phyloP scores from a whole-genome alignment of 148 eudicot genomes.

The Rhododendron griersonianum region DNA sequence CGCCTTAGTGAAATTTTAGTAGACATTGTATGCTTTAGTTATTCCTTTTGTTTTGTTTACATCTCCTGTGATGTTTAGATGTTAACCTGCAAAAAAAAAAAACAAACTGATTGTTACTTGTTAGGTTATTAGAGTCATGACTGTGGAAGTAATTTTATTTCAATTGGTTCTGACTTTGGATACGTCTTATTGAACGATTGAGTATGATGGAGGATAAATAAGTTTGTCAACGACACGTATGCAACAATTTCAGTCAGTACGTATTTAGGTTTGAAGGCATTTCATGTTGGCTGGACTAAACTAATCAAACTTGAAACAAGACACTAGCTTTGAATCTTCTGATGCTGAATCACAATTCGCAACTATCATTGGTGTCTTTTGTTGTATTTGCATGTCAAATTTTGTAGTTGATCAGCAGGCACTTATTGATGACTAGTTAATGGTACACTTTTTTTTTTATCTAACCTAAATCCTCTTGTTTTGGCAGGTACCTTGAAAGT shows the following conservation, averaged over 20 bases:
- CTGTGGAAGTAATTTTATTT: not conserved
- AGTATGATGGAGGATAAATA: not conserved
- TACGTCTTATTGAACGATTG: not conserved
- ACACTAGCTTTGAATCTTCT: not conserved
- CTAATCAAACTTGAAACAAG: not conserved
- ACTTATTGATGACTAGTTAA: not conserved
- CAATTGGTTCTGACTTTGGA: not conserved
- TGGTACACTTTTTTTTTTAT: not conserved
- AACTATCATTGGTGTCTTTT: not conserved
- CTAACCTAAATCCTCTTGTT: not conserved
- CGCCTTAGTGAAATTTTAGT: not conserved
- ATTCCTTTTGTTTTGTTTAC: not conserved
- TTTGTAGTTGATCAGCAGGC: not conserved
- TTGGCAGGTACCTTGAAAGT: conserved; percentile 58
- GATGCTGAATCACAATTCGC: not conserved
- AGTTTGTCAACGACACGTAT: not conserved
- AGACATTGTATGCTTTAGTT: not conserved
- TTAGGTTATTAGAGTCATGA: not conserved
- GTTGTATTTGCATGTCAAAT: not conserved
- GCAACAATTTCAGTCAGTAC: not conserved
- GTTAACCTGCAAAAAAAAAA: not conserved
- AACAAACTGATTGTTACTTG: not conserved
- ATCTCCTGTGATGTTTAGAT: not conserved
- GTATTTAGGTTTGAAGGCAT: not conserved
- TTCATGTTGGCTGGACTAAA: not conserved